A percentile compares a stretch with the other conserved stretches of the same genome.
Evolutionary conservation across 352 stramenopile genomes (phyloP).

Genomic region (Phytophthora palmivora): DNA sequence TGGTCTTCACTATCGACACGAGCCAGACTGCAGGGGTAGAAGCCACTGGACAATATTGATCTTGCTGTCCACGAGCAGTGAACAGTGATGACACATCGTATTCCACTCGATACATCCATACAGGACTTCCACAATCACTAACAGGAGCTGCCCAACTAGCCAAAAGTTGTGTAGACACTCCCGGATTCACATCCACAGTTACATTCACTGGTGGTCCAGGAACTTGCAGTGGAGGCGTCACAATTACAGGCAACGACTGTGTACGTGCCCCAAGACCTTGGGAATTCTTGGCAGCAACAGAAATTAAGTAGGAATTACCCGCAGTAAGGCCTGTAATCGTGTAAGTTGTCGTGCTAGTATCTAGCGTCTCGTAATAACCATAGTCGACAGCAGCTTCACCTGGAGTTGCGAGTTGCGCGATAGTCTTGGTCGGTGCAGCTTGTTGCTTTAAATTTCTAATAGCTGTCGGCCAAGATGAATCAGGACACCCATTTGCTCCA

Average conservation of each 20-base stretch:
- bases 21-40: slow-evolving; percentile 67
- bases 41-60: slow-evolving; percentile 69
- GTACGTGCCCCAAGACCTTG: slow-evolving; percentile 62
- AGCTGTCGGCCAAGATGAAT: slow-evolving; percentile 49
- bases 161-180: slow-evolving; percentile 76
- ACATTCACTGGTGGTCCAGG: slow-evolving; percentile 78
- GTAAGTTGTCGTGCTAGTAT: slow-evolving; percentile 64
- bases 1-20: slow-evolving; percentile 44
- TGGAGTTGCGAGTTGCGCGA: slow-evolving; percentile 21
- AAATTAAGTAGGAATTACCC: slow-evolving; percentile 85
- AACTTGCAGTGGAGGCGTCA: slow-evolving; percentile 78
- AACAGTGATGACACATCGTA: slow-evolving; percentile 79
- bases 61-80: slow-evolving; percentile 61
- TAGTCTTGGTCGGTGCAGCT: slow-evolving; percentile 8
- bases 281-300: slow-evolving; percentile 90
- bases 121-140: slow-evolving; percentile 62
- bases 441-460: slow-evolving; percentile 16
- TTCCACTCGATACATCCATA: slow-evolving; percentile 84
- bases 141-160: slow-evolving; percentile 55
- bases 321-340: slow-evolving; percentile 73
- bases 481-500: slow-evolving; percentile 47
- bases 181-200: slow-evolving; percentile 71
- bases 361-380: slow-evolving; percentile 73
- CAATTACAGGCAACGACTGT: slow-evolving; percentile 44
- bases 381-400: slow-evolving; percentile 75